These are phyloP conservation scores for Podospora pseudoanserina DNA, from an alignment of 495 filamentous ascomycete genomes.

Conservation along the genomic window DNA sequence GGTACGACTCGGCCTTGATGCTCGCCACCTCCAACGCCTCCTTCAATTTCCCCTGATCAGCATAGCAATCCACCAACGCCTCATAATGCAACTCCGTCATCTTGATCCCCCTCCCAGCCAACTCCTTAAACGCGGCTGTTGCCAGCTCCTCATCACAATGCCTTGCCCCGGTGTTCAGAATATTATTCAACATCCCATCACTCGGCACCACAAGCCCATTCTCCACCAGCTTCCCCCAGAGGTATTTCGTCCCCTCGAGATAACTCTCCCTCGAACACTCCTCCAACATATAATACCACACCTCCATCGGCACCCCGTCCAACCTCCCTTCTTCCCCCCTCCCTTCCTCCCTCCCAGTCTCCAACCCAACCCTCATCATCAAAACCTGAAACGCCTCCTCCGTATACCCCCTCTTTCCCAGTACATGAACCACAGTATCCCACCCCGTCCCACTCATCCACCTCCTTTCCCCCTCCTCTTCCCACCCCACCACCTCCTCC, in stretches of 20 bases:
- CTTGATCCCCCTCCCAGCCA: constrained; percentile 50
- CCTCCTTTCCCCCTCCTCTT: constrained; percentile 32
- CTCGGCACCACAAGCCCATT: constrained; percentile 61
- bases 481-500: constrained; percentile 58
- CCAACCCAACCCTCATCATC: constrained; percentile 18
- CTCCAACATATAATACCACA: constrained; percentile 72
- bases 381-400: constrained; percentile 70
- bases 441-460: constrained; percentile 52
- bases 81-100: constrained; percentile 70
- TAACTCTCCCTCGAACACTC: constrained; percentile 51
- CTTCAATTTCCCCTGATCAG: constrained; percentile 49
- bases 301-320: constrained; percentile 39
- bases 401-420: constrained; percentile 67
- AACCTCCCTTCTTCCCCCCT: constrained; percentile 27
- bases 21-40: constrained; percentile 59
- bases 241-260: constrained; percentile 46
- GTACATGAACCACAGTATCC: constrained; percentile 66
- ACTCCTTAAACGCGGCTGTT: constrained; percentile 56
- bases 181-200: constrained; percentile 58
- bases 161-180: constrained; percentile 65
- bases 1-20: constrained; percentile 59
- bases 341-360: constrained; percentile 23
- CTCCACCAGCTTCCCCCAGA: constrained; percentile 61
- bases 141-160: constrained; percentile 65
- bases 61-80: constrained; percentile 64